Conservation (phyloP, 129 eudicot species). For the Erigeron canadensis region DNA sequence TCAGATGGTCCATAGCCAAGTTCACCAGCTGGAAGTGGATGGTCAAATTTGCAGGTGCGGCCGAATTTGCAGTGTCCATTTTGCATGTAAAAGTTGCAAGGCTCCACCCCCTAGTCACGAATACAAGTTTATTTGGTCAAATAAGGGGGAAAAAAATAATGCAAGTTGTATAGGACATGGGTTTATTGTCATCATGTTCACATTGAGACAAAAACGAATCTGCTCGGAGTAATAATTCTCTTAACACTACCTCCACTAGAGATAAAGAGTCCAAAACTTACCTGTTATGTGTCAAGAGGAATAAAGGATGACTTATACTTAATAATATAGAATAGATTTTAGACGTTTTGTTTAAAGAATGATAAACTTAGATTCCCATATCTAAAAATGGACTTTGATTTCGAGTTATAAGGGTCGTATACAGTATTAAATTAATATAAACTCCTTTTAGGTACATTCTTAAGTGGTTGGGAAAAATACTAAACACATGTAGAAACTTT, state of each 20-base stretch:
- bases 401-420: not conserved
- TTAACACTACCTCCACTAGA: too few species aligned
- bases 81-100: slow-evolving; percentile 82
- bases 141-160: not conserved
- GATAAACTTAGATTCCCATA: too few species aligned
- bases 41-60: slow-evolving; percentile 85
- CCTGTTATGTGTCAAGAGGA: too few species aligned
- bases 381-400: too few species aligned
- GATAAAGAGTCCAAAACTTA: too few species aligned
- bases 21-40: slow-evolving; percentile 50
- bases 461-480: not conserved
- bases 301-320: too few species aligned
- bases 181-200: not conserved
- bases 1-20: slow-evolving; percentile 58
- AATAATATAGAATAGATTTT: too few species aligned
- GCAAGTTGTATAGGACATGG: not conserved
- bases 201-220: not conserved
- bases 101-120: slow-evolving; percentile 78
- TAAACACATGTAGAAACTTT: not conserved
- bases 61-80: slow-evolving; percentile 91
- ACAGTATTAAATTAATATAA: not conserved
- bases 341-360: too few species aligned
- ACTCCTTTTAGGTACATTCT: not conserved
- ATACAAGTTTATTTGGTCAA: slow-evolving; percentile 15
- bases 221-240: too few species aligned